Evolutionary conservation across 192 early-diverging fungal genomes (phyloP).

Genomic region (Helicostylum pulchrum): DNA sequence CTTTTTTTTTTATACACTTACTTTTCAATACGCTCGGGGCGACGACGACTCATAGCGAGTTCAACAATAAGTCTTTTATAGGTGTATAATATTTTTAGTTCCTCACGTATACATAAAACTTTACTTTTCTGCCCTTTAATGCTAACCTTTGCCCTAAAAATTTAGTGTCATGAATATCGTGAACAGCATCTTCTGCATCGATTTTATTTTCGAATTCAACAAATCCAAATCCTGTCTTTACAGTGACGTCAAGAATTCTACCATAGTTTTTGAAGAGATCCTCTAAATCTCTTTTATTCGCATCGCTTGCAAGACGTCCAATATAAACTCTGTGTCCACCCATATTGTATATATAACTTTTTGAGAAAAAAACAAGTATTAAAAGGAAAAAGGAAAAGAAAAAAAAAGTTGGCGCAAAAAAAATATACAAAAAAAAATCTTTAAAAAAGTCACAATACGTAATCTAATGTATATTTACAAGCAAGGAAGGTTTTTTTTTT

Average conservation of each 20-base stretch:
- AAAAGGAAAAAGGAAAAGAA: too few relatives aligned
- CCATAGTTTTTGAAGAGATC: conserved; percentile 79
- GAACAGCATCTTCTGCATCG: conserved; percentile 89
- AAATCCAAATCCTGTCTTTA: conserved; percentile 88
- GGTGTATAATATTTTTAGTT: conserved; percentile 4
- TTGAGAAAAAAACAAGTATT: too few relatives aligned
- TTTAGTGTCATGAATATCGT: conserved; percentile 74
- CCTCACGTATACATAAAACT: background rate
- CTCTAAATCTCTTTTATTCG: conserved; percentile 80
- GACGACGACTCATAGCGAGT: conserved; percentile 64
- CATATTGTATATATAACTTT: background rate
- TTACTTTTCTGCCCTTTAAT: conserved; percentile 2
- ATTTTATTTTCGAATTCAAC: conserved; percentile 85
- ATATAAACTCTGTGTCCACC: conserved; percentile 57
- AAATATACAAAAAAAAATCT: too few relatives aligned
- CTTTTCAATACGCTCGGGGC: conserved; percentile 41
- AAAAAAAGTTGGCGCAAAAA: too few relatives aligned
- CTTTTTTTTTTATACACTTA: conserved; percentile 13
- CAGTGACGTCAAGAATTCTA: conserved; percentile 74
- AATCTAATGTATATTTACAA: too few relatives aligned
- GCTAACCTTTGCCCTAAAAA: conserved; percentile 81
- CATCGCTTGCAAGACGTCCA: conserved; percentile 84
- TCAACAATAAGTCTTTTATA: conserved; percentile 73
- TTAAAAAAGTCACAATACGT: too few relatives aligned
- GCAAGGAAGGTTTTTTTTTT: too few relatives aligned